These are phyloP conservation scores for Chrysosphaeria jannelii DNA, from an alignment of 2,329 filamentous ascomycete genomes.

Conservation along the genomic window DNA sequence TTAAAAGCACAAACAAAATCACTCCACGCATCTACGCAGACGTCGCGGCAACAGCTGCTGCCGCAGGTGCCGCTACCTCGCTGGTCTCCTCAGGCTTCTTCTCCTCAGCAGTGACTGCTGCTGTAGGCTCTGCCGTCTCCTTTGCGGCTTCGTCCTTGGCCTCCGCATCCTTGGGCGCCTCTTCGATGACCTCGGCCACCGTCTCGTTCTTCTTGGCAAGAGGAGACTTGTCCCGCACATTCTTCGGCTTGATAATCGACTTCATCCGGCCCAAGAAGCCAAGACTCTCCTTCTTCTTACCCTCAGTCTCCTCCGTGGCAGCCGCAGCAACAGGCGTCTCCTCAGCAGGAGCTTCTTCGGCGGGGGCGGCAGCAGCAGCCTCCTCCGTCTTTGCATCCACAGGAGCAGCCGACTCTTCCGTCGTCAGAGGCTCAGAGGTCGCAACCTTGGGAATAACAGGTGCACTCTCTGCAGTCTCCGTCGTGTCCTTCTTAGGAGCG, in stretches of 20 bases:
- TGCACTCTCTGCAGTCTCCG: constrained; percentile 17
- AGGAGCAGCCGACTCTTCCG: constrained; percentile 20
- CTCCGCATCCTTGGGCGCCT: constrained; percentile 8
- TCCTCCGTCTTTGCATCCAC: no score
- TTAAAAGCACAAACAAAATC: no score
- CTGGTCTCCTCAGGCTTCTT: constrained; percentile 8
- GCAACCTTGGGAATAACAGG: constrained; percentile 29
- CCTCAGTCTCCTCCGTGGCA: constrained; percentile 24
- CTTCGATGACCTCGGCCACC: constrained; percentile 10
- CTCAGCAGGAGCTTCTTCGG: constrained; percentile 9
- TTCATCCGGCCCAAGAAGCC: constrained; percentile 29
- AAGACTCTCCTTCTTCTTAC: constrained; percentile 22
- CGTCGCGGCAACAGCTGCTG: constrained; percentile 7
- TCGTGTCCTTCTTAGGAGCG: constrained; percentile 13
- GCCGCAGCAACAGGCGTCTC: constrained; percentile 12
- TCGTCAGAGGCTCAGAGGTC: constrained; percentile 22
- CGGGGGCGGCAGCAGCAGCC: constrained; percentile 4
- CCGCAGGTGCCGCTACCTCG: constrained; percentile 6
- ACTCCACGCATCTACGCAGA: no score
- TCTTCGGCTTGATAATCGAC: constrained; percentile 17
- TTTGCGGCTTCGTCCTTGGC: constrained; percentile 8
- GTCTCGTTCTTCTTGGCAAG: constrained; percentile 13
- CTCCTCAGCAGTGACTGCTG: constrained; percentile 8
- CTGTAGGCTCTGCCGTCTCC: constrained; percentile 8
- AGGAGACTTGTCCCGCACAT: constrained; percentile 14